Evolutionary conservation across 1,284 basidiomycete genomes (phyloP).

Genomic region (Hemileia vastatrix): DNA sequence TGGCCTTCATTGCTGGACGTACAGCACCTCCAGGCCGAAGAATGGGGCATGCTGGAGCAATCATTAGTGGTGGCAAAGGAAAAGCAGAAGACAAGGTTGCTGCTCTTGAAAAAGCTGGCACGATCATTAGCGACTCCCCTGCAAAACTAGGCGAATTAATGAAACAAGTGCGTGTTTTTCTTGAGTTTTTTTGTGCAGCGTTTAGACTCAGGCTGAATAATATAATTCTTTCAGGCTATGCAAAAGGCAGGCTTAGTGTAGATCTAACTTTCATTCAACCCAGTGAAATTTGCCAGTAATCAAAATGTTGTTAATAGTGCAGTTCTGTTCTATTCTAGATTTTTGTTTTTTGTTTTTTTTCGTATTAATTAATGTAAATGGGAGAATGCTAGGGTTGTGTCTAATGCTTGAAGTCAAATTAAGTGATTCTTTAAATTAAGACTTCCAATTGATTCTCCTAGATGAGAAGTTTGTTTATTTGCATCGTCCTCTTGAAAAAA

Average conservation of each 20-base stretch:
- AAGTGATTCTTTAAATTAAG: too few relatives aligned
- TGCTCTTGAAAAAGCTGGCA: constrained; percentile 87
- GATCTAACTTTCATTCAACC: background rate
- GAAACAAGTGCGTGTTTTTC: constrained; percentile 56
- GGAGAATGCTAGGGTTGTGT: too few relatives aligned
- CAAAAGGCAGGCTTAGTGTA: constrained; percentile 6
- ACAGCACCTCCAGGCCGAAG: constrained; percentile 95
- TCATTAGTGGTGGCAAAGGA: constrained; percentile 95
- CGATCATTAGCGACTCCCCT: constrained; percentile 88
- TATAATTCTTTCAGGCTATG: constrained; percentile 5
- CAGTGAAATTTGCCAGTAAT: too few relatives aligned
- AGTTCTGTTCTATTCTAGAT: too few relatives aligned
- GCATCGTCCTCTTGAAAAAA: too few relatives aligned
- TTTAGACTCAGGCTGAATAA: background rate
- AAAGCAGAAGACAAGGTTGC: constrained; percentile 91
- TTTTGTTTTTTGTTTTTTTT: too few relatives aligned
- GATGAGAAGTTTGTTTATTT: too few relatives aligned
- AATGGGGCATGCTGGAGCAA: constrained; percentile 98
- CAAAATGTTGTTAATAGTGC: too few relatives aligned
- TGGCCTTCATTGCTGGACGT: constrained; percentile 88
- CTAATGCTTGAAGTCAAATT: too few relatives aligned
- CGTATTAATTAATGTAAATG: too few relatives aligned
- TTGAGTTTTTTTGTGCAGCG: background rate
- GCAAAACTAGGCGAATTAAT: constrained; percentile 82
- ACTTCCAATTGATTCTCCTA: too few relatives aligned